Conservation (phyloP, 495 filamentous ascomycete genomes). For the Daldinia grandis region DNA sequence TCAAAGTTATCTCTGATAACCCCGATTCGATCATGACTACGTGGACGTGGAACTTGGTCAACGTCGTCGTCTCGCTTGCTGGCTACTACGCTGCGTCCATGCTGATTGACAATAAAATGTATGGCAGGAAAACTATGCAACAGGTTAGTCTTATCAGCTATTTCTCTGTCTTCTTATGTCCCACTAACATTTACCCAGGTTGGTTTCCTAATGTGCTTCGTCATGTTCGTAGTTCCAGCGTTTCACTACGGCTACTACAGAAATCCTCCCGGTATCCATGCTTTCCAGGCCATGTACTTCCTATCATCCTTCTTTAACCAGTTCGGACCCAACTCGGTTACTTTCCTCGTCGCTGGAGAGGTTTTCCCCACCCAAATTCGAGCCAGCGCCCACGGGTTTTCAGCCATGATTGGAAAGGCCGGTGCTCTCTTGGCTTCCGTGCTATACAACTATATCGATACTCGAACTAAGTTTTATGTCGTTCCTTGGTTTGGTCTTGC, state of each 20-base stretch:
- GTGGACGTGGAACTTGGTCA: constrained; percentile 91
- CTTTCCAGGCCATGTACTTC: constrained; percentile 95
- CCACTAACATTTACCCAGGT: constrained; percentile 47
- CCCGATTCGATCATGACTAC: constrained; percentile 72
- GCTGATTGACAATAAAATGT: constrained; percentile 89
- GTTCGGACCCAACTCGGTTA: constrained; percentile 91
- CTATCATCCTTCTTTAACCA: constrained; percentile 95
- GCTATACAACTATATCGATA: constrained; percentile 87
- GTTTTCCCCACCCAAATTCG: constrained; percentile 90
- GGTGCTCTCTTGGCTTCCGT: constrained; percentile 86
- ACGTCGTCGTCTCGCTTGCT: constrained; percentile 79
- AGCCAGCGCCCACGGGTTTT: constrained; percentile 89
- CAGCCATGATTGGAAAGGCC: constrained; percentile 81
- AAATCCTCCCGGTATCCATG: constrained; percentile 66
- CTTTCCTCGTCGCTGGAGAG: constrained; percentile 91
- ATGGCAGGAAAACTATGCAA: constrained; percentile 92
- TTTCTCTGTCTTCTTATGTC: neutral
- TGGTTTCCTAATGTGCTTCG: constrained; percentile 85
- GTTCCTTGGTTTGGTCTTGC: constrained; percentile 91
- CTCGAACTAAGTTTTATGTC: constrained; percentile 80
- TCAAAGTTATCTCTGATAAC: constrained; percentile 70
- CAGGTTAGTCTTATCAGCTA: constrained; percentile 50
- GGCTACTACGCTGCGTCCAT: constrained; percentile 85
- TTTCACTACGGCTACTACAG: constrained; percentile 87
- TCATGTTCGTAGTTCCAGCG: constrained; percentile 84